Base-by-base conservation (phyloP, 2,329 filamentous ascomycete species). In the Colletotrichum gigasporum region DNA sequence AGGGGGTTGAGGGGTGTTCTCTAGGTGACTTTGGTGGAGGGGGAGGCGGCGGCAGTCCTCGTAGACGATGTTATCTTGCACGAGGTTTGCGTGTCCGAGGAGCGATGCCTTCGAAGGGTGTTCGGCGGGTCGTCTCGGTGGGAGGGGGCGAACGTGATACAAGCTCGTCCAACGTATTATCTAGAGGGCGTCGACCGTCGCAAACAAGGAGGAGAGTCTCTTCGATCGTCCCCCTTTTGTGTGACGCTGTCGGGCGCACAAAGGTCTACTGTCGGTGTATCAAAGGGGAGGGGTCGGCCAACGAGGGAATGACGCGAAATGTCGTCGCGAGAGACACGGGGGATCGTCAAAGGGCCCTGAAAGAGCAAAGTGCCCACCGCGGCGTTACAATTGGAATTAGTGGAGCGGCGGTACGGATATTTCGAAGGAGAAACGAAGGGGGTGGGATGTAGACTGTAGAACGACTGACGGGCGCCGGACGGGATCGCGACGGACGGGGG, bases 1-100 rank as follows among this genome's bases (percentile, higher is more conserved):
- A 34, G 47, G 56, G 58, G 50, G 51, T 28, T 26, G 37, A 30
- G 32, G 32, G 32, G 44, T 30, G 42, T 47, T 63, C 63, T 63
- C 42, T 45, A 52, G 37, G 4, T 39, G n/a, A 3, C 16, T n/a
- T 32, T 24, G 48, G 42, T 3, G 12, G 35, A 16, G n/a, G 14
- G 30, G 8, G 42, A 53, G 48, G 44, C 32, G 39, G 22, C 42
- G 48, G 30, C 30, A 35, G 6, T 18, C 22, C 32, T 61, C 26
- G 42, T 35, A 48, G 34, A 16, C 16, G 62, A 61, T 62, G 6
- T 34, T 61, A 55, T 64, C 48, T 61, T 60, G 45, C 41, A 50
- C 20, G 34, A 35, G 34, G 16, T 35, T 7, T 7, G 22, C 39
- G 12, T 28, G 6, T 1, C 34, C 18, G 22, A 20, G 35, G n/a